A percentile compares a stretch with the other conserved stretches of the same genome.
Evolutionary conservation across 345 rosid genomes (phyloP).

Genomic region (Erodium maritimum): DNA sequence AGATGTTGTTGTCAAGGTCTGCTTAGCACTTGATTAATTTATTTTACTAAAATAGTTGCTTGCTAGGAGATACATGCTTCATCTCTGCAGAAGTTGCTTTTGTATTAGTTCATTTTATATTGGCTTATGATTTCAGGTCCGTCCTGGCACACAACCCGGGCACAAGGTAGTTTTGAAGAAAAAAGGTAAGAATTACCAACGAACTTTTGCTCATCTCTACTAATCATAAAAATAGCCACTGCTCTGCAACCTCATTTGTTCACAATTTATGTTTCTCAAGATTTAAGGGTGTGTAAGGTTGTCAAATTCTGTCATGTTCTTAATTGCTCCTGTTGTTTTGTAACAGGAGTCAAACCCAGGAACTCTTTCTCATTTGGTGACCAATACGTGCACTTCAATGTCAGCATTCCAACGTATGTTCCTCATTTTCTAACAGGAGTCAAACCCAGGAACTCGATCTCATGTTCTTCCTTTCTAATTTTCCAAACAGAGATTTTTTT

Average conservation of each 20-base stretch:
- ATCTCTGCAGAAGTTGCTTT: neutral
- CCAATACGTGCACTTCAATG: slow-evolving; percentile 86
- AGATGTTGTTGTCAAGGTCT: slow-evolving; percentile 95
- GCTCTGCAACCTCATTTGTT: too few species aligned
- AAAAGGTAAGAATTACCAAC: slow-evolving; percentile 49
- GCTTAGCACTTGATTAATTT: slow-evolving; percentile 4
- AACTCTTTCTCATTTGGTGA: slow-evolving; percentile 65
- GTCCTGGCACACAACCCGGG: slow-evolving; percentile 95
- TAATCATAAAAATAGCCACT: neutral
- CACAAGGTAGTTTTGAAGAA: slow-evolving; percentile 93
- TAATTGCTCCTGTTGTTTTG: neutral
- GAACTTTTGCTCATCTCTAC: neutral
- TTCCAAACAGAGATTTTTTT: neutral
- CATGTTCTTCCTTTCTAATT: slow-evolving; percentile 9
- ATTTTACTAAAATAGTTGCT: neutral
- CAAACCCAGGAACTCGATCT: slow-evolving; percentile 58
- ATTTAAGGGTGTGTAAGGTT: too few species aligned
- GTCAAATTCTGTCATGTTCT: too few species aligned
- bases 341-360: slow-evolving; percentile 72
- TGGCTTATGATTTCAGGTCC: slow-evolving; percentile 41
- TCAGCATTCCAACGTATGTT: slow-evolving; percentile 81
- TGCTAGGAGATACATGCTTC: neutral
- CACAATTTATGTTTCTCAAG: too few species aligned
- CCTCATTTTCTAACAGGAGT: slow-evolving; percentile 36
- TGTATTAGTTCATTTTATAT: neutral